A percentile compares a stretch with the other conserved stretches of the same genome.
These are phyloP conservation scores for Themeda triandra DNA, from an alignment of 176 grass and related monocot species.

Conservation along the genomic window DNA sequence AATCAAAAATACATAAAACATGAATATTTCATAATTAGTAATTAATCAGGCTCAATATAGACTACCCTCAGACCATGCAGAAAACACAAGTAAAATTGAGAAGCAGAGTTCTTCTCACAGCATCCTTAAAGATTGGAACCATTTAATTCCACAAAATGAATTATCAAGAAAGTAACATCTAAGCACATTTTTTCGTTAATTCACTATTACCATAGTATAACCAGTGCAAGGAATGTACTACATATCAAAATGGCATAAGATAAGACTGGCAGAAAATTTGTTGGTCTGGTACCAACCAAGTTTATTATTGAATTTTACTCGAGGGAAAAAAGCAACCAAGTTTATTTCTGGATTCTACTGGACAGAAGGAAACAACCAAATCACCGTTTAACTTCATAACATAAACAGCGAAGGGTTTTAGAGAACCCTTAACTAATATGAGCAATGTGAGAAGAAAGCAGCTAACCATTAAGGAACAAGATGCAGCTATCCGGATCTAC, in stretches of 20 bases:
- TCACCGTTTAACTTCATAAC: not conserved
- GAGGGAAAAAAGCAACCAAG: not conserved
- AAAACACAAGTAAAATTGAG: not conserved
- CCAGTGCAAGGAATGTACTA: not conserved
- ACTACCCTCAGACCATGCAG: not conserved
- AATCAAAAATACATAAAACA: not conserved
- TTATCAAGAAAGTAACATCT: not conserved
- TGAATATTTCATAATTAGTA: not conserved
- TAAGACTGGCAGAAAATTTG: not conserved
- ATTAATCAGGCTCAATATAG: not conserved
- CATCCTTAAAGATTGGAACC: not conserved
- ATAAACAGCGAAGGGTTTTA: not conserved
- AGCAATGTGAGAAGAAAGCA: not conserved
- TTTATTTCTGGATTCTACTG: not conserved
- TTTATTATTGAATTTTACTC: not conserved
- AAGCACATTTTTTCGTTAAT: not conserved
- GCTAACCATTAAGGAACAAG: slow-evolving; percentile 77
- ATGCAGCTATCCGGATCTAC: slow-evolving; percentile 66
- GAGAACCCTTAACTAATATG: not conserved
- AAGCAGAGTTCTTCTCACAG: not conserved
- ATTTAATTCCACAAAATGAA: not conserved
- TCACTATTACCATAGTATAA: not conserved
- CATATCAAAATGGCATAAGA: not conserved
- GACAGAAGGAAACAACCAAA: not conserved
- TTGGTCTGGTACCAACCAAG: not conserved